Evolutionary conservation across 495 filamentous ascomycete species (phyloP), one percentile per base, ranked within the genome.

Genomic region (Tuber umbilicatum): DNA sequence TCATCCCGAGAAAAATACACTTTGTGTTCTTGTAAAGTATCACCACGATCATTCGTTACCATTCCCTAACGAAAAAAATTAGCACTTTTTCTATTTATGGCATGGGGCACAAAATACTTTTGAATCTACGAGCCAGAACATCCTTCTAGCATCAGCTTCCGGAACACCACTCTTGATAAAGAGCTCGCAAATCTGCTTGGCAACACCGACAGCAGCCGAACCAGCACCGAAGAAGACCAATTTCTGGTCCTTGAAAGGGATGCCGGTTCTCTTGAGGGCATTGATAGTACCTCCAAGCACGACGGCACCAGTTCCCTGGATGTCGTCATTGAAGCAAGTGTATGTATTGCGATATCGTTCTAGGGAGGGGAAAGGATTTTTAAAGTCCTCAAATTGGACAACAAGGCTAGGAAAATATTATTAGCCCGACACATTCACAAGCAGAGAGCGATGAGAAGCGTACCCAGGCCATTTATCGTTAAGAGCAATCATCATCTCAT

Each of bases 241-340:
- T 70, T 90, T 92, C 83, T 99, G 95, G 77, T 97, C 93, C 84
- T 94, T 91, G 77, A 93, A 87, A 47, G 93, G 93, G 50, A 97
- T 87, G 43, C 90, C 91, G 31, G 93, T 92, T n/a, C 90, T 89
- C 84, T 93, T 94, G 68, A 97, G 93, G 64, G 94, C 95, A 82
- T 92, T 94, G 83, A 98, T 97, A 80, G 97, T 92, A 86, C 95
- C 95, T 55, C 89, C 94, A 60, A 98, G 87, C 74, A 98, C 93
- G 77, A 99, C 95, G 76, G 95, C 94, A 75, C 95, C 95, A 79
- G 95, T 99, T 80, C 95, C 95, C 87, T 98, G 95, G 82, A 99
- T 94, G 81, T 99, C 95, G 81, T 99, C 95, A 82, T 99, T 99
- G 89, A 99, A 99, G 86, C 92, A 94, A 83, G 93, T 96, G 85